Evolutionary conservation across 768 basidiomycete species (phyloP), one percentile per base, ranked within the genome.

Genomic region (Mycena indigotica): DNA sequence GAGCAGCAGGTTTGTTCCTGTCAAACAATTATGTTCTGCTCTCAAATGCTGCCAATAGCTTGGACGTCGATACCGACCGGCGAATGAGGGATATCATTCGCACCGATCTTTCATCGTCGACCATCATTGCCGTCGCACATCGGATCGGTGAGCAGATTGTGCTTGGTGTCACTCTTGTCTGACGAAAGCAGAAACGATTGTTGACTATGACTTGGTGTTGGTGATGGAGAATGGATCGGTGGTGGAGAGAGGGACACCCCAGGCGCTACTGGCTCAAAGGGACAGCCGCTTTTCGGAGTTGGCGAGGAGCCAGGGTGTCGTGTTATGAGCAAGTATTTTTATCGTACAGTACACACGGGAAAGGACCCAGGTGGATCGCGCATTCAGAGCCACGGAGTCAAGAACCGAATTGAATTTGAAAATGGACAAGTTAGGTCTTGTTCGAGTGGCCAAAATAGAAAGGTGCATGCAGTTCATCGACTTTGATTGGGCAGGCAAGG

Each of bases 21-120:
- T n/a, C n/a, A n/a, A n/a, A n/a, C n/a, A n/a, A n/a, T n/a, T n/a
- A n/a, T 21, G 35, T 58, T 16, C 45, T 58, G 5, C 38, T 58
- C 3, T 51, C 52, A 44, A 52, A 58, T 24, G 57, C 57, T 6
- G 53, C 51, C 28, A 53, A 51, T 45, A 58, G 56, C n/a, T 32
- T 57, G 21, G 53, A 59, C 49, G 39, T 25, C 0, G 53, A 59
- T 3, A 55, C 58, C n/a, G 58, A 59, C n/a, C 39, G 28, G 48
- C 40, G 51, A 26, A 51, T 55, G 5, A 28, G 48, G 24, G 53
- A 55, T 17, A 28, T 59, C 19, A 44, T 59, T 38, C 48, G 52
- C 3, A 54, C 53, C 3, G 53, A 59, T 29, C 52, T 55, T 41
- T n/a, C 46, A 6, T 5, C n/a, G 2, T 44, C 53, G 6, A 59